These are phyloP conservation scores for Microbotryum violaceum DNA, from an alignment of 1,284 basidiomycete genomes.

Conservation along the genomic window DNA sequence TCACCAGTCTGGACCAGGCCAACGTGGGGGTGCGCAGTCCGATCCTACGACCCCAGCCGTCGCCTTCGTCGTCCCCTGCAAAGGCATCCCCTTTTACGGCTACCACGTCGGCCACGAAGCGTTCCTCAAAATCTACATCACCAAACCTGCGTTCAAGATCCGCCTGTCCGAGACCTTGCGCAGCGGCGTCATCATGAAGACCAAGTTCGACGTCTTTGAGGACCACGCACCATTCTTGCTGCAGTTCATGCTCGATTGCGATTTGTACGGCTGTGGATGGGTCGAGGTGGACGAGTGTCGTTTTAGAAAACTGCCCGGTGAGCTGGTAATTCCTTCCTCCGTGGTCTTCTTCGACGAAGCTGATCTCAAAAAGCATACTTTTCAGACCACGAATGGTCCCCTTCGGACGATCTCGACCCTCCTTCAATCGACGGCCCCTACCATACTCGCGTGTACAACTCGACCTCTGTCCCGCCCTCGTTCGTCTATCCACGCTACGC, in stretches of 20 bases:
- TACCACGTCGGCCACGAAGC: constrained; percentile 79
- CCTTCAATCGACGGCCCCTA: constrained; percentile 18
- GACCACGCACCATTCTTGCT: constrained; percentile 80
- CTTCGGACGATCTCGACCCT: constrained; percentile 18
- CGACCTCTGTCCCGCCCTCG: constrained; percentile 10
- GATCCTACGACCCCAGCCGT: constrained; percentile 25
- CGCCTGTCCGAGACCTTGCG: constrained; percentile 67
- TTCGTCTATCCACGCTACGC: constrained; percentile 13
- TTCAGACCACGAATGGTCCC: constrained; percentile 2
- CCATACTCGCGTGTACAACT: constrained; percentile 19
- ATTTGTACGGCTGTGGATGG: constrained; percentile 89
- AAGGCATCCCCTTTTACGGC: constrained; percentile 93
- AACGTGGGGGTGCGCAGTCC: neutral
- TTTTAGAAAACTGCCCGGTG: constrained; percentile 49
- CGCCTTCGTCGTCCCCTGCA: constrained; percentile 66
- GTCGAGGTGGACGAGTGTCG: constrained; percentile 54
- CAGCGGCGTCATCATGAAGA: constrained; percentile 70
- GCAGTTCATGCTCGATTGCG: constrained; percentile 94
- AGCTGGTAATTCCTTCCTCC: neutral
- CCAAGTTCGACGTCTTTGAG: constrained; percentile 73
- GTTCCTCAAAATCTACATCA: constrained; percentile 79
- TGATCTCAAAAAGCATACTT: neutral
- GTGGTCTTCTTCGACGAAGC: neutral
- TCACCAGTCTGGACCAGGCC: too few relatives aligned
- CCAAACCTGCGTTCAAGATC: constrained; percentile 60